Percentiles rank a stretch among this genome's conserved stretches.
Conservation (phyloP, 306 rosid species). For the Sindora glabra region DNA sequence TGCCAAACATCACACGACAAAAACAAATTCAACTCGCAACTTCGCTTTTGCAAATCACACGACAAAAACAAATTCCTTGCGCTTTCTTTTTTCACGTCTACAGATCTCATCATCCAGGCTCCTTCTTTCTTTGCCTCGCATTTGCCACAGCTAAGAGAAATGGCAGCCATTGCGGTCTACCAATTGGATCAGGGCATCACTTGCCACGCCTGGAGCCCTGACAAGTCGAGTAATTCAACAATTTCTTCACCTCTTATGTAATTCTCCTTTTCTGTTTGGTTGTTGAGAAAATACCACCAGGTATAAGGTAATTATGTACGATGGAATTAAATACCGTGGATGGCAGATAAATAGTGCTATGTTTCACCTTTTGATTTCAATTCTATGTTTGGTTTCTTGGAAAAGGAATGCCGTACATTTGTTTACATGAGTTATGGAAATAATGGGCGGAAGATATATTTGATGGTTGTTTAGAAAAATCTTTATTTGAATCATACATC, state of each 20-base stretch:
- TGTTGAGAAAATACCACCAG: neutral
- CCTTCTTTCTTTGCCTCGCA: neutral
- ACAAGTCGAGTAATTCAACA: conserved; percentile 54
- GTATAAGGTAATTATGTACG: neutral
- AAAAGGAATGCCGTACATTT: neutral
- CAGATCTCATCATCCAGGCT: neutral
- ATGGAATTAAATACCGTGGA: no score
- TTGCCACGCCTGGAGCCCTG: conserved; percentile 94
- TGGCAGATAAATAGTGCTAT: no score
- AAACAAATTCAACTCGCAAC: no score
- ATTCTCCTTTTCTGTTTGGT: neutral
- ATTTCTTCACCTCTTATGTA: neutral
- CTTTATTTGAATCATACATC: neutral
- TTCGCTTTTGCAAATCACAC: no score
- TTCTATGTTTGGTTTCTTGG: no score
- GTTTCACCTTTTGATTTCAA: no score
- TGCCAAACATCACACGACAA: no score
- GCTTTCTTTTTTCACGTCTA: no score
- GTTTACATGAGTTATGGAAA: neutral
- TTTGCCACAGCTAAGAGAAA: conserved; percentile 8
- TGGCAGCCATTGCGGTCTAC: conserved; percentile 74
- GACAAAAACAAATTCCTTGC: no score
- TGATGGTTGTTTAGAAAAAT: neutral
- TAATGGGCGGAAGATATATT: neutral
- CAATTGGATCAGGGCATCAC: conserved; percentile 76